These are phyloP conservation scores for Strobilomyces dryophilus DNA, from an alignment of 768 basidiomycete genomes.

Conservation along the genomic window DNA sequence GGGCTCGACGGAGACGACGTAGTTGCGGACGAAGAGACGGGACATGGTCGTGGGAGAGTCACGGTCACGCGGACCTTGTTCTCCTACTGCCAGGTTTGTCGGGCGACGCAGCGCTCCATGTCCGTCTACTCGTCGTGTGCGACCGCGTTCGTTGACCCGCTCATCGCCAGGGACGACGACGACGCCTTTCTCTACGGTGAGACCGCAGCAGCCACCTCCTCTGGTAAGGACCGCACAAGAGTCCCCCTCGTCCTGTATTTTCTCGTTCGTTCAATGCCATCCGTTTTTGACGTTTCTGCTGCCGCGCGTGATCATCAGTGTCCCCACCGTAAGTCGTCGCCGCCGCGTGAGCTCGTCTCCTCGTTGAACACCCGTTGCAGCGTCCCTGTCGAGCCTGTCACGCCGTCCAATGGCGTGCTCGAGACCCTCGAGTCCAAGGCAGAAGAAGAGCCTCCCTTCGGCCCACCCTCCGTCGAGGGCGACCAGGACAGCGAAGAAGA, in stretches of 20 bases:
- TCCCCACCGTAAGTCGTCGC: slow-evolving; percentile 58
- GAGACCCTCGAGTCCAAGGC: slow-evolving; percentile 47
- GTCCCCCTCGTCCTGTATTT: slow-evolving; percentile 32
- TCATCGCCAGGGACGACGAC: slow-evolving; percentile 61
- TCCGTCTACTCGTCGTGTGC: slow-evolving; percentile 22
- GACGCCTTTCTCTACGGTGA: slow-evolving; percentile 78
- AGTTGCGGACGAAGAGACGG: slow-evolving; percentile 34
- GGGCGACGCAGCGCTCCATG: slow-evolving; percentile 24
- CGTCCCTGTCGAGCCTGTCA: slow-evolving; percentile 39
- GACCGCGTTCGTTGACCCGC: slow-evolving; percentile 24
- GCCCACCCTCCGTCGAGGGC: slow-evolving; percentile 16
- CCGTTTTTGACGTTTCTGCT: slow-evolving; percentile 39
- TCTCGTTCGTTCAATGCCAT: slow-evolving; percentile 31
- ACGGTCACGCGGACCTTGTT: slow-evolving; percentile 24
- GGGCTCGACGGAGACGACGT: slow-evolving; percentile 55
- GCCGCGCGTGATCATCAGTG: slow-evolving; percentile 44
- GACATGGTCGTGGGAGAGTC: slow-evolving; percentile 16
- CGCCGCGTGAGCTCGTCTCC: slow-evolving; percentile 20
- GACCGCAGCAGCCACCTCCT: slow-evolving; percentile 34
- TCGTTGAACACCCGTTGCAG: slow-evolving; percentile 27
- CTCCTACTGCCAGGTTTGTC: slow-evolving; percentile 16
- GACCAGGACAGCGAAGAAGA: slow-evolving; percentile 21
- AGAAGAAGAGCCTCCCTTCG: slow-evolving; percentile 34
- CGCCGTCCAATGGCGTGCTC: slow-evolving; percentile 46
- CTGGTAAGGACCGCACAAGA: slow-evolving; percentile 44